These are phyloP conservation scores for Xerophyta viscosa DNA, from an alignment of 106 monocot species.

Conservation along the genomic window DNA sequence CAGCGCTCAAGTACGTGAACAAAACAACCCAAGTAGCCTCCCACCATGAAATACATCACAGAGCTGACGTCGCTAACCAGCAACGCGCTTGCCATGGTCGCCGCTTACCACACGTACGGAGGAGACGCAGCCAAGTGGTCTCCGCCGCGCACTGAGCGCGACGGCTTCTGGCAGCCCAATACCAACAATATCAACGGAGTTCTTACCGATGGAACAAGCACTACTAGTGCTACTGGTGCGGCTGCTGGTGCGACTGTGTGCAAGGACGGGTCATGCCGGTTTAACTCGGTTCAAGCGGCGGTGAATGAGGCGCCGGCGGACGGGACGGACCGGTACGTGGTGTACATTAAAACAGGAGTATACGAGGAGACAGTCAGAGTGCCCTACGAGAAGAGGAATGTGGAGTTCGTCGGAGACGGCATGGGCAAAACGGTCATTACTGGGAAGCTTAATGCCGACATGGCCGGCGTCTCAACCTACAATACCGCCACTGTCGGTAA, in stretches of 20 bases:
- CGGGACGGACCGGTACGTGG: constrained; percentile 34
- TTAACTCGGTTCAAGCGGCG: constrained; percentile 60
- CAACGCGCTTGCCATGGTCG: no score
- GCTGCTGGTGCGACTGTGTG: constrained; percentile 52
- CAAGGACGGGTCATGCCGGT: constrained; percentile 25
- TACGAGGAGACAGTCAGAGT: constrained; percentile 68
- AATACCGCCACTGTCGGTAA: constrained; percentile 66
- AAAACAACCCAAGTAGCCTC: no score
- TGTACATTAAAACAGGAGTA: constrained; percentile 48
- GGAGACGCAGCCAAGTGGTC: no score
- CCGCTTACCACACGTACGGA: no score
- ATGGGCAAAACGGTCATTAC: constrained; percentile 80
- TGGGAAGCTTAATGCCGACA: constrained; percentile 45
- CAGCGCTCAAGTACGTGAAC: no score
- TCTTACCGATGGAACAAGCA: no score
- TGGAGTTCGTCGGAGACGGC: constrained; percentile 60
- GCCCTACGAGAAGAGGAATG: constrained; percentile 79
- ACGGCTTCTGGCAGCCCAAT: no score
- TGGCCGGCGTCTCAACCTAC: constrained; percentile 65
- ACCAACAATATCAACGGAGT: constrained; percentile 13
- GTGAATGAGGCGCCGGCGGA: constrained; percentile 49
- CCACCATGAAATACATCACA: no score
- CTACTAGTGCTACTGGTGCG: no score
- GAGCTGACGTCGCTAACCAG: no score
- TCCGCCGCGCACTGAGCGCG: background rate